Evolutionary conservation across 352 stramenopile species (phyloP), one percentile per base, ranked within the genome.

Genomic region (Hyaloperonospora brassicae): DNA sequence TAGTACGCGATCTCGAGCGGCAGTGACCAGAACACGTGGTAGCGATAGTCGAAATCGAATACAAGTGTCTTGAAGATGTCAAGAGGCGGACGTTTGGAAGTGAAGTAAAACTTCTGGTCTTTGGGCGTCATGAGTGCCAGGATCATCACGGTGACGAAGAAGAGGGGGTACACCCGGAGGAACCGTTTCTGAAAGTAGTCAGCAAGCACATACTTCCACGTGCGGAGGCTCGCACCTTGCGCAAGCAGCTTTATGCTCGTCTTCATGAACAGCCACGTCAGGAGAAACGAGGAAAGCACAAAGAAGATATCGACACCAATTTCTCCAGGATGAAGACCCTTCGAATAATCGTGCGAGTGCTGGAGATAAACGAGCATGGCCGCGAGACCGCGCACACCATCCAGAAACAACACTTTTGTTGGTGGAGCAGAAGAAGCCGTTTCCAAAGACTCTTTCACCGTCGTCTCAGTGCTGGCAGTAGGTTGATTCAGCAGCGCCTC

Each of bases 261-360:
- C 39, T 61, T 61, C 55, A 61, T 61, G 31, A 61, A 61, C 17
- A 56, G 36, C 55, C 47, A 50, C 14, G 47, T 61, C 9, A 61
- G 41, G 31, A 61, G 41, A 14, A 56, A 61, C 31, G 55, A 61
- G 1, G 55, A 61, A 14, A 61, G 34, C 21, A 61, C 54, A 13
- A 61, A 61, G 40, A 61, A 61, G n/a, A 35, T 43, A 4, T 60
- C 53, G 3, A 60, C 45, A 10, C 36, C 53, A n/a, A 54, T 38
- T 6, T 38, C 53, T 1, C 53, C 53, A n/a, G 53, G 35, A 22
- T 24, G 44, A 23, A 60, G 0, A 39, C 48, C 45, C 22, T 49
- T 36, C 45, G 49, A 40, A 46, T 44, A 54, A 8, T 35, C 46
- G 1, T 42, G 36, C 24, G 39, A 27, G 45, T 60, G 53, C 13